Conservation (phyloP, 2,329 filamentous ascomycete species). For the Ophiocordyceps camponoti-saundersi region DNA sequence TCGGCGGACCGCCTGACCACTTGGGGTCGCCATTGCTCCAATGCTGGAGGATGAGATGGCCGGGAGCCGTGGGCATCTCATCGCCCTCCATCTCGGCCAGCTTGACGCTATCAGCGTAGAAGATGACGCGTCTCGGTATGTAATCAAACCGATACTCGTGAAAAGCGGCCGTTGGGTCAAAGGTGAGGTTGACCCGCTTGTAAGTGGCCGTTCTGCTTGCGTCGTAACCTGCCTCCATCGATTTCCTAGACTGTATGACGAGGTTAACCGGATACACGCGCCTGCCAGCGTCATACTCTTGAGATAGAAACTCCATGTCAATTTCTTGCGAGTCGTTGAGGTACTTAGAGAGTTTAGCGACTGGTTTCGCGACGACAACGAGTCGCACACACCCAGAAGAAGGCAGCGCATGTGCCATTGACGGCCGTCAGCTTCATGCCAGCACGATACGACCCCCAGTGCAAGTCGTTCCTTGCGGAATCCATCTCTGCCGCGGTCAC, state of each 20-base stretch:
- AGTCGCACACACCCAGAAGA: slow-evolving; percentile 48
- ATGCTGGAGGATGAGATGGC: slow-evolving; percentile 55
- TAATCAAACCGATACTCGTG: slow-evolving; percentile 76
- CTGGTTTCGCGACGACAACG: neutral
- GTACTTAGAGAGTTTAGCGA: slow-evolving; percentile 30
- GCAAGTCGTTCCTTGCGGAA: slow-evolving; percentile 40
- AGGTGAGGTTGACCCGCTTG: slow-evolving; percentile 39
- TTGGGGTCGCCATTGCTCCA: slow-evolving; percentile 59
- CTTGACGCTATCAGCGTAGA: slow-evolving; percentile 47
- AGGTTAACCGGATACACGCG: slow-evolving; percentile 48
- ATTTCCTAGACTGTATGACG: slow-evolving; percentile 52
- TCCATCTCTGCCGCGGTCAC: slow-evolving; percentile 49
- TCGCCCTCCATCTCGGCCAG: slow-evolving; percentile 39
- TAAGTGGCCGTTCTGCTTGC: slow-evolving; percentile 43
- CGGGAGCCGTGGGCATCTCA: slow-evolving; percentile 40
- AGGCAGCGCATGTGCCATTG: slow-evolving; percentile 56
- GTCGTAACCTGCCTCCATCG: slow-evolving; percentile 41
- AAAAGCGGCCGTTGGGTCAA: slow-evolving; percentile 46
- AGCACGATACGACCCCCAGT: slow-evolving; percentile 54
- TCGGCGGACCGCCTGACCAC: slow-evolving; percentile 59
- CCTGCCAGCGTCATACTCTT: slow-evolving; percentile 36
- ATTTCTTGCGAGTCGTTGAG: slow-evolving; percentile 67
- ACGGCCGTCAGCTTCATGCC: slow-evolving; percentile 45
- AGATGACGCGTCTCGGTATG: slow-evolving; percentile 40
- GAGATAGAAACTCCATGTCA: slow-evolving; percentile 63